Conservation (phyloP, 768 basidiomycete genomes). For the Pholiota microspora region DNA sequence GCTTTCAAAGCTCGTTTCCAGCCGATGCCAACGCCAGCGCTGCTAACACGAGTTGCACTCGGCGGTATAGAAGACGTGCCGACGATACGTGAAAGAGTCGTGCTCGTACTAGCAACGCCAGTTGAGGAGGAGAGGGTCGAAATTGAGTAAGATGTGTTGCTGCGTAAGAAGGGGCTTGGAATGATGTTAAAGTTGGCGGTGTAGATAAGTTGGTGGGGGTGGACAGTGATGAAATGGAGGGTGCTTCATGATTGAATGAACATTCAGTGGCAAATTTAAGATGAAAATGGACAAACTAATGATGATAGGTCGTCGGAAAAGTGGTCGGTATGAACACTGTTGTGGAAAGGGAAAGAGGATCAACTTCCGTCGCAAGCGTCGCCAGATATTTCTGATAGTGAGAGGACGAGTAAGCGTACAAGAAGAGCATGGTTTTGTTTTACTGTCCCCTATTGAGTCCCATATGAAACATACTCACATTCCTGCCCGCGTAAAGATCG, state of each 20-base stretch:
- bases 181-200: constrained; percentile 51
- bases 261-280: not conserved
- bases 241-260: constrained; percentile 22
- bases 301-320: constrained; percentile 21
- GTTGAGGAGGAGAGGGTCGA: not conserved
- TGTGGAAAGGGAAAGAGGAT: constrained; percentile 28
- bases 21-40: not conserved
- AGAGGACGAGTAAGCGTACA: too few species aligned
- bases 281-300: constrained; percentile 26
- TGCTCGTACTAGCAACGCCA: constrained; percentile 11
- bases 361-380: constrained; percentile 43
- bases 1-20: not conserved
- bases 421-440: too few species aligned
- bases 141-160: not conserved
- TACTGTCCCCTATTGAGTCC: not conserved
- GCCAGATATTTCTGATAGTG: constrained; percentile 27
- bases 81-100: constrained; percentile 11
- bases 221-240: constrained; percentile 29
- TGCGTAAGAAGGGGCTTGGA: constrained; percentile 17
- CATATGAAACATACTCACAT: constrained; percentile 30
- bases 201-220: constrained; percentile 36
- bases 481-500: constrained; percentile 41
- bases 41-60: not conserved
- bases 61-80: constrained; percentile 1
- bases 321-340: constrained; percentile 31